A percentile compares a stretch with the other conserved stretches of the same genome.
Evolutionary conservation across 2,329 filamentous ascomycete species (phyloP).

Genomic region (Aspergillus sp.): DNA sequence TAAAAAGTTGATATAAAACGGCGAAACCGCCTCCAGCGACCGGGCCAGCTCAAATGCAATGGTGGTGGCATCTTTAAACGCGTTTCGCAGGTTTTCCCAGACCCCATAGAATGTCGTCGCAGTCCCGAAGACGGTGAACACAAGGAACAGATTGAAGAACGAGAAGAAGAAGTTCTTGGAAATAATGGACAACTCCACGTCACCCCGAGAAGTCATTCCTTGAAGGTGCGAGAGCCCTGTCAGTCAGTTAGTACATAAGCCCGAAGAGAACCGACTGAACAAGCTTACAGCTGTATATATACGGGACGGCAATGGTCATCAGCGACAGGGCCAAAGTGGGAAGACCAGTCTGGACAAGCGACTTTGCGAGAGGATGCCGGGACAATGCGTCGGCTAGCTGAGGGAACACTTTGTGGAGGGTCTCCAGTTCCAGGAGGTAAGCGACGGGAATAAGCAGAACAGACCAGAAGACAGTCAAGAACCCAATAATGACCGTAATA

Average conservation of each 20-base stretch:
- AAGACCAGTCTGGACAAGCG: constrained; percentile 76
- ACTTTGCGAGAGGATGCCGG: constrained; percentile 58
- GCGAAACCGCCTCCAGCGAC: constrained; percentile 63
- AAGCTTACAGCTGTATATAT: constrained; percentile 73
- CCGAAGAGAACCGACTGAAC: not conserved
- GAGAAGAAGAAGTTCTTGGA: constrained; percentile 99
- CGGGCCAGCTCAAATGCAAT: constrained; percentile 67
- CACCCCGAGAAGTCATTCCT: constrained; percentile 89
- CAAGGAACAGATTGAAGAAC: constrained; percentile 97
- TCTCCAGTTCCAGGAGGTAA: constrained; percentile 68
- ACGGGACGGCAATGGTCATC: constrained; percentile 82
- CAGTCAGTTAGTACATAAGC: constrained; percentile 1
- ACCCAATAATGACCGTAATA: constrained; percentile 70
- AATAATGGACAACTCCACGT: constrained; percentile 87
- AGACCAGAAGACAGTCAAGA: constrained; percentile 84
- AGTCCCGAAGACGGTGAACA: constrained; percentile 82
- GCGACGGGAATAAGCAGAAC: constrained; percentile 71
- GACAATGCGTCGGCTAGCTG: constrained; percentile 58
- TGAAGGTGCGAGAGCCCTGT: constrained; percentile 70
- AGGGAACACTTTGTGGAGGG: constrained; percentile 64
- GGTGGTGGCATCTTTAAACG: constrained; percentile 66
- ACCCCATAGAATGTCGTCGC: constrained; percentile 64
- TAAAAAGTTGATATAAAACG: constrained; percentile 90
- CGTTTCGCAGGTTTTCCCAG: constrained; percentile 55
- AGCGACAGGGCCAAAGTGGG: constrained; percentile 79